Evolutionary conservation across 306 rosid genomes (phyloP).

Genomic region (Dryas octopetala): DNA sequence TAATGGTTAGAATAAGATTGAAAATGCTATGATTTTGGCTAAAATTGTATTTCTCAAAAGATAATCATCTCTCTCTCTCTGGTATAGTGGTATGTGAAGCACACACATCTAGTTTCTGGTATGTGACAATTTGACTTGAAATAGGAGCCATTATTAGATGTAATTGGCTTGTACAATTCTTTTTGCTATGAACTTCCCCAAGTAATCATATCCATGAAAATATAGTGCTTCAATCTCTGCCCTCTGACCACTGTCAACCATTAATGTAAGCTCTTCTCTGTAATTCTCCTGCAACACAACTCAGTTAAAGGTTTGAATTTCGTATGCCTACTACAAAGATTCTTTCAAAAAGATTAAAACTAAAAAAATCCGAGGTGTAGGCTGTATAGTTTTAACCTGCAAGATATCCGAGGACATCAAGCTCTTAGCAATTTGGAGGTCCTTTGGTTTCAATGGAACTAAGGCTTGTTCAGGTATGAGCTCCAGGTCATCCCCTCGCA

Average conservation of each 20-base stretch:
- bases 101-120: not conserved
- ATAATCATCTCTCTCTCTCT: no score
- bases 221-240: conserved; percentile 91
- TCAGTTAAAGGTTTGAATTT: not conserved
- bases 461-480: conserved; percentile 61
- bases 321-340: not conserved
- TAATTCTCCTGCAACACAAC: conserved; percentile 62
- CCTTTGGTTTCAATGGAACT: conserved; percentile 66
- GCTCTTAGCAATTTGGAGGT: conserved; percentile 74
- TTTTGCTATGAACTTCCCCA: conserved; percentile 76
- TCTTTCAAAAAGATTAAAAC: not conserved
- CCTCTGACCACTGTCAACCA: conserved; percentile 64
- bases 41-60: no score
- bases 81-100: no score
- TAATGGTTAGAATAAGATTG: not conserved
- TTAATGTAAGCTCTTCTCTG: conserved; percentile 62
- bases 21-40: no score
- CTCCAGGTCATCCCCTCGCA: conserved; percentile 64
- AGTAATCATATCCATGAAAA: conserved; percentile 64
- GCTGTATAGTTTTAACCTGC: conserved; percentile 43
- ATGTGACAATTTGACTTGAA: not conserved
- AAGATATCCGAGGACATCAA: conserved; percentile 70
- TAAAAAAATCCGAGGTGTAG: not conserved
- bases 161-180: conserved; percentile 81
- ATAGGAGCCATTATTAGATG: conserved; percentile 22